Conservation (phyloP, 164 flowering plant genomes). For the Macadamia integrifolia region DNA sequence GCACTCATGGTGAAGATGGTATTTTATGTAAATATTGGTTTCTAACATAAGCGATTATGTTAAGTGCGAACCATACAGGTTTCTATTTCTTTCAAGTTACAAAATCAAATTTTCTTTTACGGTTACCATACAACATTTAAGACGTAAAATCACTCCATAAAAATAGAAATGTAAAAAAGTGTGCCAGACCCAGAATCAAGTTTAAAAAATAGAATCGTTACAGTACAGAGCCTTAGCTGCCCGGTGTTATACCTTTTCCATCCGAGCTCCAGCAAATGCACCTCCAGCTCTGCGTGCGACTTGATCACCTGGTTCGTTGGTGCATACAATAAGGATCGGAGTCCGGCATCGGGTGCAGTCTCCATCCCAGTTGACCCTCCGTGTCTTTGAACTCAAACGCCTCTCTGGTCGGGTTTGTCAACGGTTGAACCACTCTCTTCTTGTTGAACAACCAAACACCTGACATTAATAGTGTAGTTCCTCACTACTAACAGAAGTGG, state of each 20-base stretch:
- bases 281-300: slow-evolving; percentile 44
- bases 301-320: slow-evolving; percentile 36
- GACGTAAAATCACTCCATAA: no score
- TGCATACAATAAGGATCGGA: slow-evolving; percentile 35
- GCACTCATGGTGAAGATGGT: no score
- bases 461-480: slow-evolving; percentile 20
- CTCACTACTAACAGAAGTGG: no score
- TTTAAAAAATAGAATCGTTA: no score
- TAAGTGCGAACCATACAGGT: no score
- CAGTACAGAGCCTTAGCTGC: not conserved
- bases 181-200: no score
- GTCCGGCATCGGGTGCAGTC: slow-evolving; percentile 41
- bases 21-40: no score
- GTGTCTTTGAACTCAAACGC: slow-evolving; percentile 34
- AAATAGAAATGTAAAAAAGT: no score
- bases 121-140: no score
- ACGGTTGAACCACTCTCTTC: slow-evolving; percentile 38
- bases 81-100: no score
- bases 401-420: slow-evolving; percentile 41
- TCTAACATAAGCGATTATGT: no score
- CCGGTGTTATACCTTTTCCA: slow-evolving; percentile 38
- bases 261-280: slow-evolving; percentile 35
- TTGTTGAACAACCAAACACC: slow-evolving; percentile 53
- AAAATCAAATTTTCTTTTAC: no score
- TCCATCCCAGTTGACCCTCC: slow-evolving; percentile 23